These are phyloP conservation scores for Citrus mangshanensis DNA, from an alignment of 345 rosid species.

Conservation along the genomic window DNA sequence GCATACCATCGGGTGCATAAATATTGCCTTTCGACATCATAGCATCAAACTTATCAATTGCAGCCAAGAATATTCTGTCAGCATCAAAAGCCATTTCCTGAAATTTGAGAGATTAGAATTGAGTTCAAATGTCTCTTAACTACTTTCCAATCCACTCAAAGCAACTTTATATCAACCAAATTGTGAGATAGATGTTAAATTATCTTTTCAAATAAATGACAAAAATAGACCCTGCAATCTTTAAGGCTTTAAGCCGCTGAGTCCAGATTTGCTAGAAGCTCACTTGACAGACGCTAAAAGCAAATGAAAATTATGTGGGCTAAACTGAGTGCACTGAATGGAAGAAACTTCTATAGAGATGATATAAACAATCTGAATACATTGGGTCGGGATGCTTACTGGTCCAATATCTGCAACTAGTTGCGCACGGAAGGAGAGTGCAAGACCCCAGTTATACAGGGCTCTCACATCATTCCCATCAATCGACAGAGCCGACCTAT, in stretches of 20 bases:
- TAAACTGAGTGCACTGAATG: background rate
- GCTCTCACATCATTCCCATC: constrained; percentile 66
- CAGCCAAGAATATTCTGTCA: constrained; percentile 73
- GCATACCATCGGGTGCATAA: constrained; percentile 63
- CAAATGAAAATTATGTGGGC: background rate
- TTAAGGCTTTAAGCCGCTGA: background rate
- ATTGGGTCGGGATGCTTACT: constrained; percentile 30
- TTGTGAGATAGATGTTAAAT: background rate
- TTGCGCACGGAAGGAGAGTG: constrained; percentile 70
- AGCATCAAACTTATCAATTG: constrained; percentile 64
- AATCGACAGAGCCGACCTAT: constrained; percentile 56
- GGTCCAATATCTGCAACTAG: constrained; percentile 77
- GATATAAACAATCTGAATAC: background rate
- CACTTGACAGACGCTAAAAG: background rate
- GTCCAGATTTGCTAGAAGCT: constrained; percentile 1
- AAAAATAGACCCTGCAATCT: background rate
- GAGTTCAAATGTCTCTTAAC: background rate
- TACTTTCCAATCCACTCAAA: background rate
- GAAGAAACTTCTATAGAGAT: background rate
- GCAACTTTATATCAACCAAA: background rate
- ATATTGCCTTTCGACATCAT: constrained; percentile 64
- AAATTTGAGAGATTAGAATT: constrained; percentile 14
- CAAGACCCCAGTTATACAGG: constrained; percentile 76
- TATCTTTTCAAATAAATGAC: background rate
- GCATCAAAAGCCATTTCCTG: constrained; percentile 74